These are phyloP conservation scores for Aureobasidium leucospermi DNA, from an alignment of 2,329 filamentous ascomycete genomes.

Conservation along the genomic window DNA sequence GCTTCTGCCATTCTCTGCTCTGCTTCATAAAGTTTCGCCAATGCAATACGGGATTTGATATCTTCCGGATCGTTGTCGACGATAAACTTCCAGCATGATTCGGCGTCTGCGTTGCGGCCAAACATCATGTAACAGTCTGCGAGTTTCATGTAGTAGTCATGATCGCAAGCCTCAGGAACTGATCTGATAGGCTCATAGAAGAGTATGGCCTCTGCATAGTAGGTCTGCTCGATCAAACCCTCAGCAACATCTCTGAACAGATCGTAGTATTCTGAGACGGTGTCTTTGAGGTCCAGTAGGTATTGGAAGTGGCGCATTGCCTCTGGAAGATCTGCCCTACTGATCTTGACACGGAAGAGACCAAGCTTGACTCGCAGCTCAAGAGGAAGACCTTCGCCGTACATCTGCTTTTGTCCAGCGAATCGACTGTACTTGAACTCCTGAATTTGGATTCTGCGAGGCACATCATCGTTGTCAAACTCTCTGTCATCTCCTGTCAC, in stretches of 20 bases:
- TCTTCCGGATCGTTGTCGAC: constrained; percentile 64
- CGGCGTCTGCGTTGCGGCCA: constrained; percentile 59
- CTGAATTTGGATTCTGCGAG: constrained; percentile 54
- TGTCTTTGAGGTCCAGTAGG: constrained; percentile 58
- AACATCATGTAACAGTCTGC: constrained; percentile 63
- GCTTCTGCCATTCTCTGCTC: constrained; percentile 66
- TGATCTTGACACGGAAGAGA: constrained; percentile 68
- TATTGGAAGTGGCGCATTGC: constrained; percentile 50
- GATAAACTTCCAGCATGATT: constrained; percentile 68
- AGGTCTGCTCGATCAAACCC: constrained; percentile 44
- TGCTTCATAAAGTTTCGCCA: constrained; percentile 76
- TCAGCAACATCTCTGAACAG: constrained; percentile 68
- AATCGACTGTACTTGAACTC: constrained; percentile 40
- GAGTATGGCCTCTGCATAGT: constrained; percentile 49
- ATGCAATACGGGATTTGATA: constrained; percentile 67
- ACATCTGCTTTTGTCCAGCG: constrained; percentile 35
- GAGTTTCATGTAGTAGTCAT: constrained; percentile 45
- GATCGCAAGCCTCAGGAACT: constrained; percentile 39
- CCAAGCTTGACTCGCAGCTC: constrained; percentile 81
- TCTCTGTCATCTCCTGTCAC: constrained; percentile 61
- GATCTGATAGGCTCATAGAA: constrained; percentile 44
- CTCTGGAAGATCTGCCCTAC: constrained; percentile 50
- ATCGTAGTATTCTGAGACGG: constrained; percentile 62
- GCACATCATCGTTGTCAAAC: constrained; percentile 69
- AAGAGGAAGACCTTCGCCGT: constrained; percentile 67